Percentiles rank a stretch among this genome's conserved stretches.
Evolutionary conservation across 116 monocot genomes (phyloP).

Genomic region (Thalassia testudinum): DNA sequence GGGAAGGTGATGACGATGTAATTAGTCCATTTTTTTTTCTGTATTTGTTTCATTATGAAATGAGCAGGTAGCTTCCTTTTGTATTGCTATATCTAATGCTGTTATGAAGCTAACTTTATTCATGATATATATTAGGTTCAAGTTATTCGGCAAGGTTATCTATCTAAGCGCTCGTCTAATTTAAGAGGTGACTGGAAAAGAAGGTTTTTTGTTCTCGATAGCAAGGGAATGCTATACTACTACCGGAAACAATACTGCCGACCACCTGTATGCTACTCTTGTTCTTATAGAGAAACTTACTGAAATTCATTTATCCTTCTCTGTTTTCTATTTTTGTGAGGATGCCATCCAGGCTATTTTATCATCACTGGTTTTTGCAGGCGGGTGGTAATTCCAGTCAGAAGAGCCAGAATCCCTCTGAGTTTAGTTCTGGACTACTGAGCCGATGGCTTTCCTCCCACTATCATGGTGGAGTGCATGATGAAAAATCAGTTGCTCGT

Average conservation of each 20-base stretch:
- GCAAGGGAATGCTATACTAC: slow-evolving; percentile 97
- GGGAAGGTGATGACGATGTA: slow-evolving; percentile 95
- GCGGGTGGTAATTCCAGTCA: slow-evolving; percentile 34
- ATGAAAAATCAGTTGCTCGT: slow-evolving; percentile 91
- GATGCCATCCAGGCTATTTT: neutral
- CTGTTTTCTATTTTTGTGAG: neutral
- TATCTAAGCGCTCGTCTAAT: slow-evolving; percentile 97
- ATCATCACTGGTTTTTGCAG: slow-evolving; percentile 18
- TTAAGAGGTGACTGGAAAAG: slow-evolving; percentile 98
- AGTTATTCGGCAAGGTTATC: slow-evolving; percentile 96
- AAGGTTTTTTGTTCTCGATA: slow-evolving; percentile 98
- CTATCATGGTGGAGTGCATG: slow-evolving; percentile 92
- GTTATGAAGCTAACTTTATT: neutral
- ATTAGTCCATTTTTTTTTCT: no score
- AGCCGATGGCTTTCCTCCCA: slow-evolving; percentile 97
- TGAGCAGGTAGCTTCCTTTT: neutral
- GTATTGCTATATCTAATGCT: neutral
- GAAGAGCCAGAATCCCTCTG: slow-evolving; percentile 48
- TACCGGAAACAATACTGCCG: slow-evolving; percentile 83
- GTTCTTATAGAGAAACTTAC: no score
- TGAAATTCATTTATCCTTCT: neutral
- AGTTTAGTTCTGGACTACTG: slow-evolving; percentile 75
- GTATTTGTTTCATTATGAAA: no score
- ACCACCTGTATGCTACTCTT: slow-evolving; percentile 64
- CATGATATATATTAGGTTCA: slow-evolving; percentile 40